phyloP scores from a whole-genome alignment of 2,329 filamentous ascomycete species.

The Chaetomium olivaceum region DNA sequence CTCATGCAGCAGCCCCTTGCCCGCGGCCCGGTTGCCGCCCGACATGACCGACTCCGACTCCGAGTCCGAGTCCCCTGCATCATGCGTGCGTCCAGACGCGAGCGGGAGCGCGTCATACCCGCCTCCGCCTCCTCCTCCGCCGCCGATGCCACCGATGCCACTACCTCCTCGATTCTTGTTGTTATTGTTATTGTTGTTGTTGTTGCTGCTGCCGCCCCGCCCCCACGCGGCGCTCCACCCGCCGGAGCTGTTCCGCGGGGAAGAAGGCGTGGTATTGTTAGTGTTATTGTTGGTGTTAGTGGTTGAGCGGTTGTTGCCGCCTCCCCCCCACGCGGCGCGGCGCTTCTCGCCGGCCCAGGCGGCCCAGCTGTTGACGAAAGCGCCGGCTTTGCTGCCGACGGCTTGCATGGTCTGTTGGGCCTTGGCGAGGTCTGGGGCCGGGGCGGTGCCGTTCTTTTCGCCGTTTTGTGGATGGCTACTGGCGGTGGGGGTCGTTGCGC shows the following conservation, averaged over 20 bases:
- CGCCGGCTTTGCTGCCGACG: slow-evolving; percentile 57
- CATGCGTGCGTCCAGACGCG: not conserved
- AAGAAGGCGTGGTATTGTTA: not conserved
- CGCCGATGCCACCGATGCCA: too few species aligned
- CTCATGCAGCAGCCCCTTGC: slow-evolving; percentile 21
- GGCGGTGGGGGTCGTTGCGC: not conserved
- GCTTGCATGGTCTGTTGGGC: slow-evolving; percentile 50
- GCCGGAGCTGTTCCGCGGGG: not conserved
- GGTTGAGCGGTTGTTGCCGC: slow-evolving; percentile 28
- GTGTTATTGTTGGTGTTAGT: not conserved
- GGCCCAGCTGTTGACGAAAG: slow-evolving; percentile 70
- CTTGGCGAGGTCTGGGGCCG: slow-evolving; percentile 38
- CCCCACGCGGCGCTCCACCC: not conserved
- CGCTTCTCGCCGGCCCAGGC: slow-evolving; percentile 75
- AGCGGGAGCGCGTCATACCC: not conserved
- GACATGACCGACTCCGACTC: not conserved
- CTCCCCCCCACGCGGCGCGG: slow-evolving; percentile 44
- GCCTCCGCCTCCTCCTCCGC: not conserved
- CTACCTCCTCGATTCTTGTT: not conserved
- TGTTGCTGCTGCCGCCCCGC: not conserved
- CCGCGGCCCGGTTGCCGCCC: slow-evolving; percentile 12
- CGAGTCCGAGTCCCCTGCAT: too few species aligned
- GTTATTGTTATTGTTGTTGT: slow-evolving; percentile 31
- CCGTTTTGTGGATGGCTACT: not conserved
- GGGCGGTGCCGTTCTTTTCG: not conserved